Conservation (phyloP, 805 yeast genomes). For the Zygoascus bituminiphila region DNA sequence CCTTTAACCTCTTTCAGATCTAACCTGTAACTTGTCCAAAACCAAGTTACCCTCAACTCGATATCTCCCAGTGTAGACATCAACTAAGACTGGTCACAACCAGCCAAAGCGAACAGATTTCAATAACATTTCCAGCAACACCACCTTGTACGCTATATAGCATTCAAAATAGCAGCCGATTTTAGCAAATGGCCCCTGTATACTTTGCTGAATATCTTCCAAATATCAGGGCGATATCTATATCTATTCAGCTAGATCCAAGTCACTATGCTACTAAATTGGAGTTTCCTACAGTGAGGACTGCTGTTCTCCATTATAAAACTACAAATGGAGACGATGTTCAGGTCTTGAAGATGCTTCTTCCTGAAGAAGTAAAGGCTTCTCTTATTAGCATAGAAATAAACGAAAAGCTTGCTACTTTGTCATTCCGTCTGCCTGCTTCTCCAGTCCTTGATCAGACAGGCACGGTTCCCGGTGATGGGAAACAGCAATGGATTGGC, state of each 20-base stretch:
- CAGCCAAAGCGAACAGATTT: background rate
- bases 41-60: too few species aligned
- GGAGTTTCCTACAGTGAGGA: slow-evolving; percentile 9
- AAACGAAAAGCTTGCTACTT: slow-evolving; percentile 1
- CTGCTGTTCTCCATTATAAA: slow-evolving; percentile 7
- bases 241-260: slow-evolving; percentile 14
- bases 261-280: slow-evolving; percentile 7
- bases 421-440: slow-evolving; percentile 18
- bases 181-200: background rate
- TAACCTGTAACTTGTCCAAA: too few species aligned
- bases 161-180: too few species aligned
- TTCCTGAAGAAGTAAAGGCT: slow-evolving; percentile 15
- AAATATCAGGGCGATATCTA: slow-evolving; percentile 15
- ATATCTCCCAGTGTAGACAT: too few species aligned
- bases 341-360: slow-evolving; percentile 2
- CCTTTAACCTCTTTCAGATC: too few species aligned
- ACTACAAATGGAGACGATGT: background rate
- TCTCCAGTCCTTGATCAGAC: slow-evolving; percentile 10
- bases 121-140: too few species aligned
- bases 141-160: too few species aligned
- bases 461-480: slow-evolving; percentile 2
- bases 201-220: slow-evolving; percentile 23
- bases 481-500: background rate
- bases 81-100: too few species aligned
- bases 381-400: slow-evolving; percentile 5